Conservation (phyloP, 768 basidiomycete genomes). For the Boletus barrowsii region DNA sequence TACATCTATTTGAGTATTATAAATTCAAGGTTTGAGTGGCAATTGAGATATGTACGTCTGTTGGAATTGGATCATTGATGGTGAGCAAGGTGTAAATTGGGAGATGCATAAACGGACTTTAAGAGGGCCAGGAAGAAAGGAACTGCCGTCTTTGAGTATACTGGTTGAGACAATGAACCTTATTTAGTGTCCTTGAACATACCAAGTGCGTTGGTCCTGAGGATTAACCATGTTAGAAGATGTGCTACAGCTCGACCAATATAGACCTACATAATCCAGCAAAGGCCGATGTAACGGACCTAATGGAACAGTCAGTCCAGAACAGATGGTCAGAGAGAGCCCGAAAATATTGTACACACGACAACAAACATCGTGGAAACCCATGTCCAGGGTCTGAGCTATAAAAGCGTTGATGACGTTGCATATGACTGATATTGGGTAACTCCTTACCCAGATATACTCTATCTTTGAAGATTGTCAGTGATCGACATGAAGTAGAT, state of each 20-base stretch:
- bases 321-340: background rate
- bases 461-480: background rate
- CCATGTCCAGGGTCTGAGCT: background rate
- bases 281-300: constrained; percentile 1
- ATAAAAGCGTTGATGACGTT: background rate
- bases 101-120: background rate
- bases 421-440: background rate
- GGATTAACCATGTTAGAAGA: background rate
- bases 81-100: no score
- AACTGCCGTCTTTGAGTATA: background rate
- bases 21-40: no score
- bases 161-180: background rate
- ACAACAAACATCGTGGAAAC: background rate
- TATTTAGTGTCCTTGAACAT: background rate
- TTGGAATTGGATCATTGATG: no score
- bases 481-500: background rate
- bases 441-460: background rate
- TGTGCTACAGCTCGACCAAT: no score
- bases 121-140: background rate
- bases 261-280: background rate
- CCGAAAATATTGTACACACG: background rate
- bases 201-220: background rate
- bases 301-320: background rate
- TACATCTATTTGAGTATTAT: no score
- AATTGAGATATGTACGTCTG: no score